Evolutionary conservation across 805 yeast species (phyloP).

Genomic region (Nakazawaea ishiwadae): DNA sequence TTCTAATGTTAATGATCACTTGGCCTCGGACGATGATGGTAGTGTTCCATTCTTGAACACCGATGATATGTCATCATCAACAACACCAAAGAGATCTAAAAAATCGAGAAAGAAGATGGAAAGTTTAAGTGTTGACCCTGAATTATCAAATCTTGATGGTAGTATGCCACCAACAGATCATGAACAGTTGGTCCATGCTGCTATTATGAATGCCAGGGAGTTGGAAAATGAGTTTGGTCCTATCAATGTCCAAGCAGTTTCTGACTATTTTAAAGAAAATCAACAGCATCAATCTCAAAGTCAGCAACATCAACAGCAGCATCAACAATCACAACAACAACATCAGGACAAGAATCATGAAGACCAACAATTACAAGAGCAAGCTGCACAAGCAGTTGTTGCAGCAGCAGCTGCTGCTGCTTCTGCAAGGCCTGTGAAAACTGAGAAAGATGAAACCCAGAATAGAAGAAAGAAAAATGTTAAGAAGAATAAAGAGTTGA

Average conservation of each 20-base stretch:
- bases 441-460: background rate
- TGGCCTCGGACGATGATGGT: conserved; percentile 19
- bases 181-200: conserved; percentile 65
- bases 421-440: conserved; percentile 9
- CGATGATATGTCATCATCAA: conserved; percentile 15
- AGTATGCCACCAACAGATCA: conserved; percentile 38
- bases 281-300: conserved; percentile 8
- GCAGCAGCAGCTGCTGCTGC: conserved; percentile 23
- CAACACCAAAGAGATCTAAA: conserved; percentile 4
- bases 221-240: conserved; percentile 42
- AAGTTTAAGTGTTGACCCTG: conserved; percentile 50
- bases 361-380: conserved; percentile 9
- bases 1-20: background rate
- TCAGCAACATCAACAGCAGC: conserved; percentile 9
- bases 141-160: conserved; percentile 43
- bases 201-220: conserved; percentile 63
- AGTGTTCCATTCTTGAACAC: conserved; percentile 22
- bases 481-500: conserved; percentile 1
- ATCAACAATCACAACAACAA: conserved; percentile 10
- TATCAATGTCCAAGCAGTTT: conserved; percentile 18
- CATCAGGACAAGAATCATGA: background rate
- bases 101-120: conserved; percentile 7
- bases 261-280: conserved; percentile 24
- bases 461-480: background rate
- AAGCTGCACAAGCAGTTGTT: conserved; percentile 15